Conservation (phyloP, 257 asterid species). For the Ilex aquifolium region DNA sequence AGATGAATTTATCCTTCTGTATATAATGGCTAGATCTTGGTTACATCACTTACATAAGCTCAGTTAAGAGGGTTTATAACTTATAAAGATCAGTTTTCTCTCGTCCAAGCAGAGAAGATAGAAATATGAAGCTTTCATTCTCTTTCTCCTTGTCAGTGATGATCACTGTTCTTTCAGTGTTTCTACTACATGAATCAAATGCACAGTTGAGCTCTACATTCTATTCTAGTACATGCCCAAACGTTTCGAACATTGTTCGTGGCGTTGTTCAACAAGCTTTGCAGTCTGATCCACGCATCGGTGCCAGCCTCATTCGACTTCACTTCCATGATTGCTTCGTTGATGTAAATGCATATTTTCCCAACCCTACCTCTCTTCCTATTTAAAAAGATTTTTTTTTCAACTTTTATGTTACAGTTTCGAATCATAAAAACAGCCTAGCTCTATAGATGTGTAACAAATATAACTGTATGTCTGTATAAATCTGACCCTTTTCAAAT, state of each 20-base stretch:
- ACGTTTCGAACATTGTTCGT: slow-evolving; percentile 45
- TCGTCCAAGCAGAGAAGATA: too few species aligned
- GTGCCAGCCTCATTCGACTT: slow-evolving; percentile 54
- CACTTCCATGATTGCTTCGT: slow-evolving; percentile 66
- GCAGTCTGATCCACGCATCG: slow-evolving; percentile 48
- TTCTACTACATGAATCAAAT: slow-evolving; percentile 24
- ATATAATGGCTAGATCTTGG: too few species aligned
- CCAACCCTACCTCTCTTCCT: neutral
- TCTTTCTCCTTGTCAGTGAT: slow-evolving; percentile 8
- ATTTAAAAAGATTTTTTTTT: neutral
- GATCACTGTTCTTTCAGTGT: slow-evolving; percentile 6
- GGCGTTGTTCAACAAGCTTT: slow-evolving; percentile 42
- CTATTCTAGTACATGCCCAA: slow-evolving; percentile 53
- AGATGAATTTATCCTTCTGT: too few species aligned
- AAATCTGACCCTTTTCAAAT: too few species aligned
- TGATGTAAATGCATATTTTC: slow-evolving; percentile 18
- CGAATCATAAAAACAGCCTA: too few species aligned
- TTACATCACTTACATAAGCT: too few species aligned
- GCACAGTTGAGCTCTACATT: slow-evolving; percentile 43
- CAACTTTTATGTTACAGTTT: neutral
- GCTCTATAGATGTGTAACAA: too few species aligned
- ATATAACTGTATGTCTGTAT: too few species aligned
- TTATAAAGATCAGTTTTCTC: neutral
- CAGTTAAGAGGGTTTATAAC: neutral
- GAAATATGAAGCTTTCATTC: slow-evolving; percentile 21